Percentiles rank a stretch among this genome's conserved stretches.
These are phyloP conservation scores for Diversispora epigaea DNA, from an alignment of 192 early-diverging fungal genomes.

Conservation along the genomic window DNA sequence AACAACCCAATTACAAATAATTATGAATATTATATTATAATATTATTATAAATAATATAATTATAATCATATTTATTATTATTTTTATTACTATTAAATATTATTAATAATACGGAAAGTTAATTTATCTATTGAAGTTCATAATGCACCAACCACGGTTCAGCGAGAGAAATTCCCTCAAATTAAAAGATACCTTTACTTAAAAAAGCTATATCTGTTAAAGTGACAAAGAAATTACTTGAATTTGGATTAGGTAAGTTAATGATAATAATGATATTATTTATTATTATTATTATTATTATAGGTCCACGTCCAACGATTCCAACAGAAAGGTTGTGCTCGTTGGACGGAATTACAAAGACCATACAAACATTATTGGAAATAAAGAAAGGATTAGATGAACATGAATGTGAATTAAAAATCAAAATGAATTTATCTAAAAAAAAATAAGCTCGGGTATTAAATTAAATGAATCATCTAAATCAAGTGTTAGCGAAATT, in stretches of 20 bases:
- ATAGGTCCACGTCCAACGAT: constrained; percentile 60
- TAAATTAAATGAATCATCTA: too few species aligned
- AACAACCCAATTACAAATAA: too few species aligned
- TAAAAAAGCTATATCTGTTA: constrained; percentile 50
- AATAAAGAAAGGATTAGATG: constrained; percentile 79
- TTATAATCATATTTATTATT: too few species aligned
- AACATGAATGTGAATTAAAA: constrained; percentile 74
- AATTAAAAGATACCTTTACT: constrained; percentile 57
- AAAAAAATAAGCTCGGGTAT: not conserved
- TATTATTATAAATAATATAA: too few species aligned
- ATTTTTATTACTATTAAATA: too few species aligned
- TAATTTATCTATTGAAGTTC: constrained; percentile 14
- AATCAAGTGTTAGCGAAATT: not conserved
- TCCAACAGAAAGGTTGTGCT: constrained; percentile 77
- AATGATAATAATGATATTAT: not conserved
- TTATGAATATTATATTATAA: too few species aligned
- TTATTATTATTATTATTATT: too few species aligned
- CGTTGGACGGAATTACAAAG: constrained; percentile 74
- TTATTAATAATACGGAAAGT: too few species aligned
- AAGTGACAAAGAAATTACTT: constrained; percentile 53
- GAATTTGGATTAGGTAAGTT: constrained; percentile 57
- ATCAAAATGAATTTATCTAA: constrained; percentile 21
- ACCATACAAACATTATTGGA: constrained; percentile 79
- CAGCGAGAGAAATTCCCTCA: constrained; percentile 56
- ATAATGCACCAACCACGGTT: constrained; percentile 7